Evolutionary conservation across 139 green algal genomes (phyloP), one percentile per base, ranked within the genome.

Genomic region (Ettlia oleoabundans): DNA sequence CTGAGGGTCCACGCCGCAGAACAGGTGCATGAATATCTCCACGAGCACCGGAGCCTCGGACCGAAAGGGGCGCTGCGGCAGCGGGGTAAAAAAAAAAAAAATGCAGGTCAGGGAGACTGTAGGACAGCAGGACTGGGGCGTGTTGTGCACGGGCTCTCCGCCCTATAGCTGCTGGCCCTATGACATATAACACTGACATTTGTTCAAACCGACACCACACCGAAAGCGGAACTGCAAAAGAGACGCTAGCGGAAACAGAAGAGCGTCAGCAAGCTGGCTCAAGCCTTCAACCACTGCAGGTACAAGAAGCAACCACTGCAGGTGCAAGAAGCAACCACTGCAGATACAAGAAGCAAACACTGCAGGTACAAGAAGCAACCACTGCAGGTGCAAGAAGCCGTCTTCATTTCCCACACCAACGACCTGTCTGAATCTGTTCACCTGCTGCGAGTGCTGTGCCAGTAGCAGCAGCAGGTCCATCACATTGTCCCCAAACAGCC

Each of bases 401-500:
- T 10, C 55, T n/a, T 28, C 55, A 65, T 65, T 15, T n/a, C 55
- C 18, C 55, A 65, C 9, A 28, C 5, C 18, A 65, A 28, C 55
- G 30, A 15, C 15, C 18, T 32, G 55, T 58, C 47, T n/a, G 15
- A 65, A 65, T 5, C 15, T 22, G 21, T 58, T 10, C 37, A 52
- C 72, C 73, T 80, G 73, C 24, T 80, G 32, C 24, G 76, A 73
- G 75, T 92, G 85, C 77, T 92, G 86, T n/a, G 91, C 87, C 77
- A 95, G 86, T 51, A 92, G 33, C 40, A 86, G 47, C 78, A 97
- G 69, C 53, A 98, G 89, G 69, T 97, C 93, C 87, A 95, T 80
- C 32, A 92, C 89, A 32, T 88, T 68, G 77, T 95, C 91, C 2
- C 86, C 77, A 73, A 91, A 87, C 61, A 97, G 86, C 13, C 83